Percentiles rank a stretch among this genome's conserved stretches.
Conservation (phyloP, 257 asterid genomes). For the Capsicum rhomboideum region DNA sequence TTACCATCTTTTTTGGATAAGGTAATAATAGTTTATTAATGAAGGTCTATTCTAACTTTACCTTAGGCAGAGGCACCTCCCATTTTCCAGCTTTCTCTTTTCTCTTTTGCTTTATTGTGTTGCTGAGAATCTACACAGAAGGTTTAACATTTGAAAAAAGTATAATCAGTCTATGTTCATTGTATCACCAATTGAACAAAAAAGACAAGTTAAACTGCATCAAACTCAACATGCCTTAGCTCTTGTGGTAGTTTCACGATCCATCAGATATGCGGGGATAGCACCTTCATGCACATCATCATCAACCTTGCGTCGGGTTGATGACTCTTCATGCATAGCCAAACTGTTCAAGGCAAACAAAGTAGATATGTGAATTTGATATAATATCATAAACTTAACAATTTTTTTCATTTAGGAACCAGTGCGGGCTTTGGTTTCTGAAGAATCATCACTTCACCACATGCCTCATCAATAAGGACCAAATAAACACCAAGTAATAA, state of each 20-base stretch:
- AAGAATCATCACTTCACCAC: neutral
- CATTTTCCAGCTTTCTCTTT: conserved; percentile 98
- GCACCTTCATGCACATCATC: conserved; percentile 88
- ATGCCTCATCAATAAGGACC: neutral
- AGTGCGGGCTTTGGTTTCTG: neutral
- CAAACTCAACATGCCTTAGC: conserved; percentile 50
- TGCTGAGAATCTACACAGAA: conserved; percentile 68
- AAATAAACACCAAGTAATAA: neutral
- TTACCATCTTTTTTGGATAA: neutral
- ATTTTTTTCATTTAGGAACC: neutral
- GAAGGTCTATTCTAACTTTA: conserved; percentile 5
- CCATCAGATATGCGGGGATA: conserved; percentile 91
- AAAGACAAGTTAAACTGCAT: neutral
- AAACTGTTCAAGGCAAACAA: conserved; percentile 30
- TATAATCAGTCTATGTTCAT: neutral
- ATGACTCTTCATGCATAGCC: conserved; percentile 88
- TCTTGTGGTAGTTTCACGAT: conserved; percentile 88
- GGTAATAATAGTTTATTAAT: neutral
- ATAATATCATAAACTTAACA: neutral
- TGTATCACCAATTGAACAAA: neutral
- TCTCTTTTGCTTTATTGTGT: conserved; percentile 90
- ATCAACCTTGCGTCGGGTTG: conserved; percentile 76
- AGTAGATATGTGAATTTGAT: neutral
- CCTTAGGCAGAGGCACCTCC: conserved; percentile 99
- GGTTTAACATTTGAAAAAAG: neutral